phyloP scores from a whole-genome alignment of 805 yeast species.

The Schwanniomyces yamadae region DNA sequence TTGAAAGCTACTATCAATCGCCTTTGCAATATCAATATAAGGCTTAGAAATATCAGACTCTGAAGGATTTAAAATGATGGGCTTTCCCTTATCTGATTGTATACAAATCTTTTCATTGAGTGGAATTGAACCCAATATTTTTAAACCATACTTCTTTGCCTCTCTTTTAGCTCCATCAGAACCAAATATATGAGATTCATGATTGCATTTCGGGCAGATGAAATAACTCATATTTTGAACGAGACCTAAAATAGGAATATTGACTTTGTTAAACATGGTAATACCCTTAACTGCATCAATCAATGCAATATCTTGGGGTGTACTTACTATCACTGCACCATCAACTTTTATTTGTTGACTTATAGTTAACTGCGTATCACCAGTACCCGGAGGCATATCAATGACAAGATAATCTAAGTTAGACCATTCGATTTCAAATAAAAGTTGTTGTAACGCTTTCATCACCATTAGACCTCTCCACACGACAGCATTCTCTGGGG shows the following conservation, averaged over 20 bases:
- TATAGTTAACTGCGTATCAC: conserved; percentile 82
- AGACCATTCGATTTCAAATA: conserved; percentile 79
- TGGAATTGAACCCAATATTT: conserved; percentile 66
- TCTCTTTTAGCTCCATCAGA: conserved; percentile 55
- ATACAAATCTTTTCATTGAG: conserved; percentile 57
- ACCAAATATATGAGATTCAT: conserved; percentile 75
- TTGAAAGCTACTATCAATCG: neutral
- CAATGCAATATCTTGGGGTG: conserved; percentile 84
- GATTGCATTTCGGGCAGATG: conserved; percentile 72
- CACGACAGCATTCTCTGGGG: conserved; percentile 66
- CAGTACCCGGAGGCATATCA: conserved; percentile 92
- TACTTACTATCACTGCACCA: conserved; percentile 80
- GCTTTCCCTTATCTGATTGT: conserved; percentile 64
- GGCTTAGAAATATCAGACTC: conserved; percentile 36
- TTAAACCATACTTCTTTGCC: conserved; percentile 46
- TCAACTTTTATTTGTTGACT: conserved; percentile 73
- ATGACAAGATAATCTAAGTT: conserved; percentile 65
- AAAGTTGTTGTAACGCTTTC: conserved; percentile 81
- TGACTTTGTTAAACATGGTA: conserved; percentile 70
- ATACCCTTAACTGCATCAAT: conserved; percentile 80
- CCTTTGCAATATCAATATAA: conserved; percentile 49
- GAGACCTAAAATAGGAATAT: conserved; percentile 70
- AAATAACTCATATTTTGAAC: conserved; percentile 83
- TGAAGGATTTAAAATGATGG: conserved; percentile 50
- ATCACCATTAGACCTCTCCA: conserved; percentile 89